A percentile compares a stretch with the other conserved stretches of the same genome.
These are phyloP conservation scores for Kitagawia praeruptora DNA, from an alignment of 129 eudicot species.

Conservation along the genomic window DNA sequence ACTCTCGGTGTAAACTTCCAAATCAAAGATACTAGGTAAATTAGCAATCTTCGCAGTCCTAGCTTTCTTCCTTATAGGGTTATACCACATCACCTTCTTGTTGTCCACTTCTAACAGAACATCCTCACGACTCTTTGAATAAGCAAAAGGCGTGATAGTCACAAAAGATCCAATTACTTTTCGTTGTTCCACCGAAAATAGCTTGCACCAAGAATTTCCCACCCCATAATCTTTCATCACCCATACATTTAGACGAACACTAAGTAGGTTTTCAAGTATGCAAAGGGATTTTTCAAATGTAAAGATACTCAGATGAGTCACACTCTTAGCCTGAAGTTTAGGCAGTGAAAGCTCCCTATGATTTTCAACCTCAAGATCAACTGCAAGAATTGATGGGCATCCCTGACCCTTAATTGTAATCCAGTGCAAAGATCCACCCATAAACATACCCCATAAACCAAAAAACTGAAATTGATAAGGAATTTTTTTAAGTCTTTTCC, in stretches of 20 bases:
- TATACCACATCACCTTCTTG: background rate
- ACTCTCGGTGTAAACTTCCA: slow-evolving; percentile 2
- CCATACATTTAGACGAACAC: background rate
- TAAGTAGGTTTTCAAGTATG: background rate
- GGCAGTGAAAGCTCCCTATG: background rate
- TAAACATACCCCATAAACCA: slow-evolving; percentile 7
- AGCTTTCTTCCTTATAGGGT: background rate
- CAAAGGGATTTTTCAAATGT: background rate
- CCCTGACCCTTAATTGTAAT: background rate
- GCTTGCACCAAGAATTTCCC: slow-evolving; percentile 1
- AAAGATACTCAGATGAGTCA: background rate
- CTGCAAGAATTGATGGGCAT: slow-evolving; percentile 2
- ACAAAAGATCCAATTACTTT: background rate
- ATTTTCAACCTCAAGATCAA: background rate
- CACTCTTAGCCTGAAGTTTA: background rate
- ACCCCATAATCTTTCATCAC: slow-evolving; percentile 9
- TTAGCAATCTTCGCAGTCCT: background rate
- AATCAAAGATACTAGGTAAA: background rate
- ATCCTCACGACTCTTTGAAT: slow-evolving; percentile 2
- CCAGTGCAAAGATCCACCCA: slow-evolving; percentile 6
- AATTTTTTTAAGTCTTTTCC: background rate
- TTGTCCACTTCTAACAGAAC: background rate
- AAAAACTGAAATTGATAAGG: background rate
- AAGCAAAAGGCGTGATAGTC: background rate
- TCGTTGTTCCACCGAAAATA: background rate